These are phyloP conservation scores for Fonsecaea erecta DNA, from an alignment of 2,329 filamentous ascomycete species.

Conservation along the genomic window DNA sequence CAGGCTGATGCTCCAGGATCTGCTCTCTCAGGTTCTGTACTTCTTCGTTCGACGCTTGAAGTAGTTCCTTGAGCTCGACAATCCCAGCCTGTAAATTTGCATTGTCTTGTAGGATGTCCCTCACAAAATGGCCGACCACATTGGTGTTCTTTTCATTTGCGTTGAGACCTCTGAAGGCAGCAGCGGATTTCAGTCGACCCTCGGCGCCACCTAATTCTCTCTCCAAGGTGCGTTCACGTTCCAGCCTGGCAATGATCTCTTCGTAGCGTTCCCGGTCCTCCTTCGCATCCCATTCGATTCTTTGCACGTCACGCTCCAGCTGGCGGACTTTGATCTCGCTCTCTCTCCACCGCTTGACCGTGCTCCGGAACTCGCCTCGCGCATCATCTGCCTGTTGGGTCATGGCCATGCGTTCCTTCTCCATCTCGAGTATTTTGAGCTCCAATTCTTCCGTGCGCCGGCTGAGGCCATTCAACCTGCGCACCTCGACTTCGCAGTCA, in stretches of 20 bases:
- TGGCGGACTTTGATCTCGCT: conserved; percentile 78
- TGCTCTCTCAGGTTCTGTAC: conserved; percentile 86
- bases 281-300: conserved; percentile 80
- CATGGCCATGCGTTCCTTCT: conserved; percentile 77
- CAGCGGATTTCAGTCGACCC: conserved; percentile 78
- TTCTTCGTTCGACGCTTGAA: conserved; percentile 90
- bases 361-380: conserved; percentile 75
- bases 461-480: conserved; percentile 73
- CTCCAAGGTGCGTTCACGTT: conserved; percentile 80
- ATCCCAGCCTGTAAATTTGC: conserved; percentile 91
- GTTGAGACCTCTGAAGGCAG: conserved; percentile 53
- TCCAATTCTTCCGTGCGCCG: conserved; percentile 78
- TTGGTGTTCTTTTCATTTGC: conserved; percentile 62
- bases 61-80: conserved; percentile 85
- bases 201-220: conserved; percentile 79
- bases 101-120: conserved; percentile 93
- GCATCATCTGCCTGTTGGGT: conserved; percentile 69
- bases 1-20: conserved; percentile 75
- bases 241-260: conserved; percentile 81
- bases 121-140: conserved; percentile 94
- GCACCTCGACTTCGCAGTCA: conserved; percentile 76
- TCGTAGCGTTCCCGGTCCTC: conserved; percentile 81
- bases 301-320: conserved; percentile 84
- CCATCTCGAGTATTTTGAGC: conserved; percentile 75
- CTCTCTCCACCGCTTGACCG: conserved; percentile 80